Conservation (phyloP, 768 basidiomycete species). For the Kondoa subrosea region DNA sequence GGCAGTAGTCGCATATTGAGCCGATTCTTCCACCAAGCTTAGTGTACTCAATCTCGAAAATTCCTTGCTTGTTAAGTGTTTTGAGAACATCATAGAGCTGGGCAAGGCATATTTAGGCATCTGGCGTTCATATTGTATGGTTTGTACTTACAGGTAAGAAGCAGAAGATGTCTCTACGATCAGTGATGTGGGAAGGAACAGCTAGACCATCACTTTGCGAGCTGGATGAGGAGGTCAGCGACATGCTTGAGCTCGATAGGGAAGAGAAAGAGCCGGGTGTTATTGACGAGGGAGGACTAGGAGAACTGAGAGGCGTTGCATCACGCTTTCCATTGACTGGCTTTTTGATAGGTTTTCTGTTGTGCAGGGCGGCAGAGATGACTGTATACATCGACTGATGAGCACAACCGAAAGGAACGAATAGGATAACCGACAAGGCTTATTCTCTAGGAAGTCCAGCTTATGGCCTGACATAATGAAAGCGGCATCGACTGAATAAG, state of each 20-base stretch:
- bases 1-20: background rate
- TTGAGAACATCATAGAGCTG: background rate
- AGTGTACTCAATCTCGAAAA: background rate
- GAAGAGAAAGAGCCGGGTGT: background rate
- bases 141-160: no score
- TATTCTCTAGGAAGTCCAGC: background rate
- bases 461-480: background rate
- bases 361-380: background rate
- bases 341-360: background rate
- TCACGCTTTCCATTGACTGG: no score
- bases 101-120: no score
- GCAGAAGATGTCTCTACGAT: background rate
- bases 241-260: background rate
- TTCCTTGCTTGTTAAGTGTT: background rate
- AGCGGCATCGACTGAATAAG: background rate
- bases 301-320: no score
- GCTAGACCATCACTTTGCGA: no score
- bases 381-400: background rate
- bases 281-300: background rate
- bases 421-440: background rate
- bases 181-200: no score
- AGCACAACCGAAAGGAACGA: background rate
- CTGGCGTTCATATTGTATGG: no score
- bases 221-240: no score
- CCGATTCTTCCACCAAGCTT: background rate